Evolutionary conservation across 2,329 filamentous ascomycete genomes (phyloP).

Genomic region (Aspergillus eucalypticola): DNA sequence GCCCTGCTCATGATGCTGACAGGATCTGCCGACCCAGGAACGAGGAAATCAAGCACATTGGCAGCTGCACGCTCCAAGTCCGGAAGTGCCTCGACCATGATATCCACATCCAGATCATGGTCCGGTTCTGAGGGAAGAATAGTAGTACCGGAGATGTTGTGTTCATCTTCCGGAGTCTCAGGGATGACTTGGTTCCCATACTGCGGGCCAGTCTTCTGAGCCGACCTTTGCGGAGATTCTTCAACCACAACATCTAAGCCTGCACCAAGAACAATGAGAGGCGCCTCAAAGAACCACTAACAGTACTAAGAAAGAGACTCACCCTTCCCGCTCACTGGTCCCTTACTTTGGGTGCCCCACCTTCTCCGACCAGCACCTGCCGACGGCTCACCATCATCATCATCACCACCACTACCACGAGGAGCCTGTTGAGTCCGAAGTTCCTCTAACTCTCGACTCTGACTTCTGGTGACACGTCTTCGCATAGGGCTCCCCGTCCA

Average conservation of each 20-base stretch:
- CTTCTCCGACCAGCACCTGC: background rate
- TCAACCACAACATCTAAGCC: slow-evolving; percentile 21
- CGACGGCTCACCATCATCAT: slow-evolving; percentile 9
- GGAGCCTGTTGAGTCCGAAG: background rate
- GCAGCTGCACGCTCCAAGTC: slow-evolving; percentile 38
- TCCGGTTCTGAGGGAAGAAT: slow-evolving; percentile 33
- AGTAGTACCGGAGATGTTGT: slow-evolving; percentile 39
- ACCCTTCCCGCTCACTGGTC: slow-evolving; percentile 5
- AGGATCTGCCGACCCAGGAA: slow-evolving; percentile 29
- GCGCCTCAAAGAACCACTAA: background rate
- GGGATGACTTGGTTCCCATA: slow-evolving; percentile 16
- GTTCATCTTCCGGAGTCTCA: slow-evolving; percentile 32
- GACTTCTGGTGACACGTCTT: slow-evolving; percentile 39
- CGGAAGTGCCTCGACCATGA: slow-evolving; percentile 43
- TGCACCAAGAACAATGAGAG: slow-evolving; percentile 5
- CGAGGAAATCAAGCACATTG: slow-evolving; percentile 40
- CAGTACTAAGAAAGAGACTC: background rate
- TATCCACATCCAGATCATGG: slow-evolving; percentile 33
- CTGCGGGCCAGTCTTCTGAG: slow-evolving; percentile 13
- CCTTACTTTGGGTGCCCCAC: slow-evolving; percentile 10
- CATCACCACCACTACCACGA: background rate
- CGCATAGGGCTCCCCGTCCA: slow-evolving; percentile 11
- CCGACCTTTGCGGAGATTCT: slow-evolving; percentile 19
- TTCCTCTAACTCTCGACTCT: slow-evolving; percentile 37
- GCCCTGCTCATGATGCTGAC: slow-evolving; percentile 31